Evolutionary conservation across 2,329 filamentous ascomycete species (phyloP).

Genomic region (Ilyonectria robusta): DNA sequence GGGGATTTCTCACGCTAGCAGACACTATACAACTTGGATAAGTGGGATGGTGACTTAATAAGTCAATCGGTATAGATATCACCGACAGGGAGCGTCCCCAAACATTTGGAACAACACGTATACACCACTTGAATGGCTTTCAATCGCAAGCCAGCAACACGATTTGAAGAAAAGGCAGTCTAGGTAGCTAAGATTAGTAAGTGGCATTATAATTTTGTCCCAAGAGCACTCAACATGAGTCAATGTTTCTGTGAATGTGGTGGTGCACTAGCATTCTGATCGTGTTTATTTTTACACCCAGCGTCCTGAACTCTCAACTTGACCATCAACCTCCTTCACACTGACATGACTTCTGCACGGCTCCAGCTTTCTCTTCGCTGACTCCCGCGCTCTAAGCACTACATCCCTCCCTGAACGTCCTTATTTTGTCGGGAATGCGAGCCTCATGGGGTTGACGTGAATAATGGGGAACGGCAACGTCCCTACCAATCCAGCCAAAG

Average conservation of each 20-base stretch:
- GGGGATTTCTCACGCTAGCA: neutral
- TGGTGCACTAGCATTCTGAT: too few relatives aligned
- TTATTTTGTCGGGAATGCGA: neutral
- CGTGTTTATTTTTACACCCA: too few relatives aligned
- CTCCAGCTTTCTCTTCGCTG: neutral
- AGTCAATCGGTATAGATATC: neutral
- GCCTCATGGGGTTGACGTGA: slow-evolving; percentile 18
- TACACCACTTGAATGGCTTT: neutral
- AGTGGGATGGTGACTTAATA: neutral
- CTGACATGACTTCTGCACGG: neutral
- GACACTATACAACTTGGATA: neutral
- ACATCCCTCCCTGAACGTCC: neutral
- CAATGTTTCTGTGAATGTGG: too few relatives aligned
- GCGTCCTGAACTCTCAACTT: too few relatives aligned
- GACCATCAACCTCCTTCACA: too few relatives aligned
- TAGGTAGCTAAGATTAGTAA: too few relatives aligned
- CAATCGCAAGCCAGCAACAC: neutral
- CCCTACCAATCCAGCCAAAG: slow-evolving; percentile 19
- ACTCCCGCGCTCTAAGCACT: neutral
- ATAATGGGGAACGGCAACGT: slow-evolving; percentile 23
- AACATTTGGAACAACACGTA: too few relatives aligned
- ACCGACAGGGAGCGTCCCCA: neutral
- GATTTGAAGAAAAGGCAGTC: too few relatives aligned
- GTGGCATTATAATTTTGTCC: too few relatives aligned
- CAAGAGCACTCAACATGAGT: too few relatives aligned